These are phyloP conservation scores for Begonia loranthoides DNA, from an alignment of 306 rosid species.

Conservation along the genomic window DNA sequence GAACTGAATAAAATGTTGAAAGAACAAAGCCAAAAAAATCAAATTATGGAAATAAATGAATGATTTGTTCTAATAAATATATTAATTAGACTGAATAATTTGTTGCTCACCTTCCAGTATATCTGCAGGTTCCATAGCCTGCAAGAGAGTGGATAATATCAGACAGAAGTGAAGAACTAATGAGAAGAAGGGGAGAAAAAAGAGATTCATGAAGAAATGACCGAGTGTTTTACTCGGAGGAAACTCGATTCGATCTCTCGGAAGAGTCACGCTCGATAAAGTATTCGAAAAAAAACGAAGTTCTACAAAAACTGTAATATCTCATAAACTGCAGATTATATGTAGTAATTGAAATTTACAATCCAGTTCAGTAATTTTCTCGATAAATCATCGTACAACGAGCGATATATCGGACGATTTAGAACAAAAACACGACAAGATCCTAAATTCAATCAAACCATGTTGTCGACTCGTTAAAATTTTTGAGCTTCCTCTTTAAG, in stretches of 20 bases:
- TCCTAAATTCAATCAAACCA: not conserved
- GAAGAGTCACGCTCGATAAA: not conserved
- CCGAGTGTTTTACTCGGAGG: not conserved
- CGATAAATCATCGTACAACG: too few species aligned
- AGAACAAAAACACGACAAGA: not conserved
- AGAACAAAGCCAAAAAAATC: constrained; percentile 6
- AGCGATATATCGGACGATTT: not conserved
- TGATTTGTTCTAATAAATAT: not conserved
- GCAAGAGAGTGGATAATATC: constrained; percentile 15
- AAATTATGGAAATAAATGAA: not conserved
- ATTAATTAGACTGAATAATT: not conserved
- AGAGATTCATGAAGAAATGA: too few species aligned
- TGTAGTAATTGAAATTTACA: not conserved
- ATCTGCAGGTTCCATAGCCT: constrained; percentile 79
- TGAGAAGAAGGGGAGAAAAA: not conserved
- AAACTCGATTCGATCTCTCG: not conserved
- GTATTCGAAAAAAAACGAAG: not conserved
- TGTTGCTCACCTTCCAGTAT: constrained; percentile 63
- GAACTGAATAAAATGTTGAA: constrained; percentile 37
- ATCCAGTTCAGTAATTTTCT: too few species aligned
- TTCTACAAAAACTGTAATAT: not conserved
- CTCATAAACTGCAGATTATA: not conserved
- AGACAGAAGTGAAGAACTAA: not conserved
- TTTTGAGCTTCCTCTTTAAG: not conserved
- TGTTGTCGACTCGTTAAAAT: too few species aligned